Percentiles rank a stretch among this genome's conserved stretches.
These are phyloP conservation scores for Phytomonas sp. DNA, from an alignment of 208 protist genomes.

Conservation along the genomic window DNA sequence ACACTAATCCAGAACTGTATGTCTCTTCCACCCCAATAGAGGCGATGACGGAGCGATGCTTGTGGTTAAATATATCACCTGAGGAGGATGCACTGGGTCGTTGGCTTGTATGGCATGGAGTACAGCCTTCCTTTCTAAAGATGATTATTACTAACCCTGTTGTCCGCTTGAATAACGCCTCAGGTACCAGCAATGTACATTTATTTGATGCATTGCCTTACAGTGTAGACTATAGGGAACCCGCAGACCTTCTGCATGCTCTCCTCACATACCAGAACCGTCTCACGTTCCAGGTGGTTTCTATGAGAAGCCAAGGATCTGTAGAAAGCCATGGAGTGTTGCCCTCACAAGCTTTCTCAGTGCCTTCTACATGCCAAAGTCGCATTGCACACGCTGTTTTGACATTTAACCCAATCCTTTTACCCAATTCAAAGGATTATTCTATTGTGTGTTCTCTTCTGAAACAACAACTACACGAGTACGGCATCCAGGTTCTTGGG, in stretches of 20 bases:
- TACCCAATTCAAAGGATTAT: not conserved
- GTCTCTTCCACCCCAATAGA: constrained; percentile 63
- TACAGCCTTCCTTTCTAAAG: constrained; percentile 32
- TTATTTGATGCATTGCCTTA: not conserved
- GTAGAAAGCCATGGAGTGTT: not conserved
- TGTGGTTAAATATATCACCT: constrained; percentile 44
- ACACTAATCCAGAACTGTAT: constrained; percentile 70
- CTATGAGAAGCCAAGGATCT: not conserved
- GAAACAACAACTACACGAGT: constrained; percentile 15
- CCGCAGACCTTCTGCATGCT: not conserved
- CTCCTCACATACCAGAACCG: constrained; percentile 6
- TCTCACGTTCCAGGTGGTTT: not conserved
- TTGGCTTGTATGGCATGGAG: constrained; percentile 46
- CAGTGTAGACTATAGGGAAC: not conserved
- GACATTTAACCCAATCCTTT: not conserved
- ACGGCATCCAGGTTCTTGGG: constrained; percentile 13
- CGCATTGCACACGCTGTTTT: not conserved
- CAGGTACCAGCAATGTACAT: not conserved
- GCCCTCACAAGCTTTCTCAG: not conserved
- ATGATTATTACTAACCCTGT: constrained; percentile 37
- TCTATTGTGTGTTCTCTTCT: constrained; percentile 7
- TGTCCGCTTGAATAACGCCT: constrained; percentile 16
- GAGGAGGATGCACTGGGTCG: constrained; percentile 63
- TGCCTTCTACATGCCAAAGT: not conserved
- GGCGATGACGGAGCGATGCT: constrained; percentile 69